These are phyloP conservation scores for Diutina neorugosa DNA, from an alignment of 1,139 yeast genomes.

Conservation along the genomic window DNA sequence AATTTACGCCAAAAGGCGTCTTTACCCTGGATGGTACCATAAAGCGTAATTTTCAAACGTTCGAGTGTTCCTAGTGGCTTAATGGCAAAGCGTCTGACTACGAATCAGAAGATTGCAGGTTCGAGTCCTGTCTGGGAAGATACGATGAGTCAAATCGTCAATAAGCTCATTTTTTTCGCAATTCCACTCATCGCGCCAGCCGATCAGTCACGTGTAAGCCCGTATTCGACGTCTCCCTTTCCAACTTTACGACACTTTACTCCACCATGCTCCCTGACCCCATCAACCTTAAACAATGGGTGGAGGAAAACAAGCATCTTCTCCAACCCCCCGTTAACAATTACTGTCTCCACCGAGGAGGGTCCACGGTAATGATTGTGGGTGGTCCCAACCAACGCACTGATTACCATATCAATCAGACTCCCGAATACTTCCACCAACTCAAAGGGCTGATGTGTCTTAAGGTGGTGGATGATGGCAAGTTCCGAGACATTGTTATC, in stretches of 20 bases:
- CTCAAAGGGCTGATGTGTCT: constrained; percentile 78
- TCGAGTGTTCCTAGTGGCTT: constrained; percentile 3
- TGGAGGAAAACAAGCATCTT: constrained; percentile 59
- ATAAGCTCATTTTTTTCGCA: neutral
- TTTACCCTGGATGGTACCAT: neutral
- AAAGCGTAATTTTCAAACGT: neutral
- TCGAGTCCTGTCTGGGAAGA: constrained; percentile 5
- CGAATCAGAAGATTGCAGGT: constrained; percentile 5
- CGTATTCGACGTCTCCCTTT: neutral
- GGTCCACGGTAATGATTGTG: constrained; percentile 86
- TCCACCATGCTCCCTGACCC: constrained; percentile 49
- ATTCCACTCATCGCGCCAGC: neutral
- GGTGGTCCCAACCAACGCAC: constrained; percentile 95
- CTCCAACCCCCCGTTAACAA: constrained; percentile 77
- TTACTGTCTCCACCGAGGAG: constrained; percentile 81
- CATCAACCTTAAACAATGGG: constrained; percentile 70
- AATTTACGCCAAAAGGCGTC: neutral
- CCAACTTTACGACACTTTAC: neutral
- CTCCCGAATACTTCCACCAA: constrained; percentile 90
- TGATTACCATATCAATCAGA: constrained; percentile 86
- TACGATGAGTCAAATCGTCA: neutral
- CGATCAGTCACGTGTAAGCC: neutral
- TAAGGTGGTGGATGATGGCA: constrained; percentile 74
- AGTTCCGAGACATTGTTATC: constrained; percentile 62
- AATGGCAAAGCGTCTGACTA: constrained; percentile 5